Percentiles rank a stretch among this genome's conserved stretches.
Conservation (phyloP, 139 green algal genomes). For the Volvox africanus region DNA sequence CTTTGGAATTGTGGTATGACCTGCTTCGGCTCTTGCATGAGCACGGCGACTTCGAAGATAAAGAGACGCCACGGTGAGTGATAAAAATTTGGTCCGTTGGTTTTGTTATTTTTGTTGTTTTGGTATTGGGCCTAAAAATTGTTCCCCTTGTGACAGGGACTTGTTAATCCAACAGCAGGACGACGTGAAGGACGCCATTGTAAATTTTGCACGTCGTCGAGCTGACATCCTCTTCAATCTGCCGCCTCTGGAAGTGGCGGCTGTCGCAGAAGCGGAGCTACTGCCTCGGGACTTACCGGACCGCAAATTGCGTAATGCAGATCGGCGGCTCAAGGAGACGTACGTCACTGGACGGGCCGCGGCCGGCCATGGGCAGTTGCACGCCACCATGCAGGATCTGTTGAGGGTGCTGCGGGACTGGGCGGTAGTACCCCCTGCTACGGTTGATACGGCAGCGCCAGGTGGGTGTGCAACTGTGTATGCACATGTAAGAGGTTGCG, state of each 20-base stretch:
- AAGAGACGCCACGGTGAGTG: not conserved
- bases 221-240: conserved; percentile 43
- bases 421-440: not conserved
- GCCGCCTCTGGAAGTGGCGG: not conserved
- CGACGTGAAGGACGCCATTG: conserved; percentile 31
- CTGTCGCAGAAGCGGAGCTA: conserved; percentile 4
- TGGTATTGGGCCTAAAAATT: no score
- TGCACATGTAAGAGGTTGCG: not conserved
- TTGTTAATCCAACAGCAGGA: not conserved
- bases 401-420: conserved; percentile 47
- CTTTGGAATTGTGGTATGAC: not conserved
- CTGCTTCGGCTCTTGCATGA: conserved; percentile 18
- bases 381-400: conserved; percentile 35
- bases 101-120: no score
- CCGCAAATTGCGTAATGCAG: conserved; percentile 41
- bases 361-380: not conserved
- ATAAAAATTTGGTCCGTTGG: not conserved
- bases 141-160: not conserved
- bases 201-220: conserved; percentile 12
- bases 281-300: not conserved
- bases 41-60: conserved; percentile 27
- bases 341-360: not conserved
- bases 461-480: not conserved
- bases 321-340: not conserved
- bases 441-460: not conserved